Evolutionary conservation across 805 yeast species (phyloP), one percentile per base, ranked within the genome.

Genomic region (Yarrowia sp.): DNA sequence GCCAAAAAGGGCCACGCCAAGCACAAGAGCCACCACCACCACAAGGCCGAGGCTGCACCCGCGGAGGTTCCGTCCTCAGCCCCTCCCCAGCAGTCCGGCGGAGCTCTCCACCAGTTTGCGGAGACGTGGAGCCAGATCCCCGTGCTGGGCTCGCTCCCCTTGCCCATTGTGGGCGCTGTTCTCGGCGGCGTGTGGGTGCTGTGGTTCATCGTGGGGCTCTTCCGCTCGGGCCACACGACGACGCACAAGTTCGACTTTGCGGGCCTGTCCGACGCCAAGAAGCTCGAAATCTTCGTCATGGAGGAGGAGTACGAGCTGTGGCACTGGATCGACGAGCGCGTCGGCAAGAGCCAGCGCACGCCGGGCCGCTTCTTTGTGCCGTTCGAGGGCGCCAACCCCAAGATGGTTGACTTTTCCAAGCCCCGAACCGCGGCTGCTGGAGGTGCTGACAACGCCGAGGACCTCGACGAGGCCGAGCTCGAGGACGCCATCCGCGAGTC

Each of bases 291-390:
- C 64, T 63, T 74, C 64, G 67, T 72, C 18, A 67, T 75, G 63
- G 76, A 77, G 62, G 81, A 84, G 63, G 91, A 88, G 71, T 76
- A 79, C 16, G 79, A 80, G 22, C 69, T 88, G 44, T 88, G 94
- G 94, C 79, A 82, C 47, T 88, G 96, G 96, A 77, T 88, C 42
- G 78, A 78, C 42, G 76, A 75, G 63, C 77, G 82, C 35, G 73
- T 75, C 1, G 53, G 65, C 33, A 70, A 55, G 61, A 55, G 47
- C 19, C 41, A 38, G 27, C 47, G 47, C 18, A 27, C 61, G 14
- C 61, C 46, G 6, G 47, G 46, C 16, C 35, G 39, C 13, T 38
- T 55, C 32, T 51, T 51, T 38, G 61, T 39, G 18, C 61, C 61
- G 27, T 55, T 55, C 19, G 61, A 55, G 35, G 61, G 61, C 29